A percentile compares a stretch with the other conserved stretches of the same genome.
These are phyloP conservation scores for Boechera retrofracta DNA, from an alignment of 345 rosid species.

Conservation along the genomic window DNA sequence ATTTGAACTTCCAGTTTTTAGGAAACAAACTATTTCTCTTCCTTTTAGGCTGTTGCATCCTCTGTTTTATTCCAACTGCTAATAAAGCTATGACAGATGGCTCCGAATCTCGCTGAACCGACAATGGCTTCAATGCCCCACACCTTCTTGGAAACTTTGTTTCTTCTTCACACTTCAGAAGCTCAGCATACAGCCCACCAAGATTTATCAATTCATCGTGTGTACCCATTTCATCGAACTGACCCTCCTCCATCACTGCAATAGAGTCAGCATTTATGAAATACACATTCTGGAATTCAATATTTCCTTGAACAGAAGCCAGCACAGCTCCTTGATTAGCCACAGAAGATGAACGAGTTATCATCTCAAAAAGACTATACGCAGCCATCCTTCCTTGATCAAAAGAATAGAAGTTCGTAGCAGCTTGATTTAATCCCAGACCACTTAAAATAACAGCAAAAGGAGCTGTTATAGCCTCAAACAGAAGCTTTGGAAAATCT, in stretches of 20 bases:
- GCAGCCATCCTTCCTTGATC: conserved; percentile 70
- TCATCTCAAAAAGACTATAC: conserved; percentile 97
- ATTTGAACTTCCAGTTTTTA: too few relatives aligned
- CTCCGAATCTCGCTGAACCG: too few relatives aligned
- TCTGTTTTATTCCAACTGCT: too few relatives aligned
- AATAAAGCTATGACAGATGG: too few relatives aligned
- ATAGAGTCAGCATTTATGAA: conserved; percentile 96
- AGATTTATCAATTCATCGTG: conserved; percentile 80
- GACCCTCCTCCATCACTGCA: conserved; percentile 98
- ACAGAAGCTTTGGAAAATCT: too few relatives aligned
- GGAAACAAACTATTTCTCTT: too few relatives aligned
- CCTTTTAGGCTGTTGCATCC: too few relatives aligned
- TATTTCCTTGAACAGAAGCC: conserved; percentile 80
- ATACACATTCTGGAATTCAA: conserved; percentile 97
- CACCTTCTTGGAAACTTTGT: conserved; percentile 97
- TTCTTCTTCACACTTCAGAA: conserved; percentile 95
- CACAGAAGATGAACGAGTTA: conserved; percentile 83
- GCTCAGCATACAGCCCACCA: conserved; percentile 89
- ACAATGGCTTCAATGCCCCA: background rate
- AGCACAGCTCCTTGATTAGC: conserved; percentile 66
- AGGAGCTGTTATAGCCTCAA: too few relatives aligned
- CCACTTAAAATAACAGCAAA: too few relatives aligned
- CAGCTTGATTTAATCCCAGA: too few relatives aligned
- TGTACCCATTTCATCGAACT: conserved; percentile 96
- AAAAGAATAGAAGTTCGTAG: too few relatives aligned